Evolutionary conservation across 2,329 filamentous ascomycete species (phyloP), one percentile per base, ranked within the genome.

Genomic region (Fusarium liriodendri): DNA sequence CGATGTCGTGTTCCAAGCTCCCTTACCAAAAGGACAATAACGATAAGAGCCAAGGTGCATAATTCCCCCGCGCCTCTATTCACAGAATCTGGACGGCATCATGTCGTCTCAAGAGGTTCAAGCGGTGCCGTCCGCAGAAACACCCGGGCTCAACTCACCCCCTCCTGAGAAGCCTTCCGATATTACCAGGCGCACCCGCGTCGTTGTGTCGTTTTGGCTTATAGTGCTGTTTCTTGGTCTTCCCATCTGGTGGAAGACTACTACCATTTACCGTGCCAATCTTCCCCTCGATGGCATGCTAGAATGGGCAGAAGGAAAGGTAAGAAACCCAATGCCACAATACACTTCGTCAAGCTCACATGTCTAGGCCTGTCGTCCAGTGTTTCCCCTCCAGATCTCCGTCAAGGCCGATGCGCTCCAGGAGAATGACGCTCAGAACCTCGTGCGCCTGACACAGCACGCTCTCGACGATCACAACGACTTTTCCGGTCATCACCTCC

Each of bases 201-300:
- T 98, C 60, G 91, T 99, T 71, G 82, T 94, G 71, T 96, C 96
- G 10, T 98, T 98, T 83, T 99, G 97, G 97, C 86, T 91, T 6
- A 91, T 98, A 40, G 94, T 97, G 8, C 81, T 97, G 8, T 89
- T 93, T 33, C 84, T 99, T 7, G 97, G 97, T 4, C 82, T 99
- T 74, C 97, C 97, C 66, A 92, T 97, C 89, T 99, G 97, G 97
- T 97, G 95, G 91, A 92, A 91, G 82, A 98, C 97, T 1, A 99
- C 97, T 5, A 93, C 94, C 0, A 97, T 98, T 64, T 95, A 97
- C 82, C 90, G 97, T 64, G 95, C 96, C 14, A 89, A 91, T 52
- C 85, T 99, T 76, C 97, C 97, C 6, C 83, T 98, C 75, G 89
- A 93, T 79, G 89, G 92, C 64, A 99, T 99, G 97, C 89, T 93